These are phyloP conservation scores for Fusarium buharicum DNA, from an alignment of 2,329 filamentous ascomycete genomes.

Conservation along the genomic window DNA sequence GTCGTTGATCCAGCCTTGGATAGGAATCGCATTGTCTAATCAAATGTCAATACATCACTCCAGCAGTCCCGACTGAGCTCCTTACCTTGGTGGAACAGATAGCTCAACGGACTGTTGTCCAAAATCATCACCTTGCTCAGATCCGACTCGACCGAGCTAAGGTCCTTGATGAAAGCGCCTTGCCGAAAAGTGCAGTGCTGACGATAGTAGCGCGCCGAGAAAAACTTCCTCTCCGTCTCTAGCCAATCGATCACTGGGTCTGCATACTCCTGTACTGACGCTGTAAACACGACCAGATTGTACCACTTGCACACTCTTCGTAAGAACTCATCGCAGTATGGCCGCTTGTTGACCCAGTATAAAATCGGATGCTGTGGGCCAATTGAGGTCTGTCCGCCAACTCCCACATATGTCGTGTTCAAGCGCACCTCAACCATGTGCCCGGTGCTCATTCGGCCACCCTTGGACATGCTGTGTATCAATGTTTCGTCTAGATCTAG, in stretches of 20 bases:
- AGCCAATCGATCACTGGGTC: constrained; percentile 99
- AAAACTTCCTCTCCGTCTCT: constrained; percentile 96
- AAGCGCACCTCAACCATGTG: constrained; percentile 99
- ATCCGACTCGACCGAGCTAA: constrained; percentile 95
- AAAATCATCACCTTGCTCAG: constrained; percentile 98
- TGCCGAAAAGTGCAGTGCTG: constrained; percentile 97
- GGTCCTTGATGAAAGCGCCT: constrained; percentile 97
- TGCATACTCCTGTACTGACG: constrained; percentile 97
- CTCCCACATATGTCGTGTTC: constrained; percentile 75
- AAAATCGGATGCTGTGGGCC: constrained; percentile 90
- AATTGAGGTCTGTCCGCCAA: constrained; percentile 70
- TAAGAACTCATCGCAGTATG: constrained; percentile 95
- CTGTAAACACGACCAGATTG: constrained; percentile 95
- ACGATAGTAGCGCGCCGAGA: constrained; percentile 90
- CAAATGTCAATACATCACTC: constrained; percentile 13
- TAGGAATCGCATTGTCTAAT: constrained; percentile 96
- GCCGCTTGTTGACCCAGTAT: constrained; percentile 98
- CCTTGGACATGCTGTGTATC: constrained; percentile 98
- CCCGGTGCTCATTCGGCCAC: constrained; percentile 92
- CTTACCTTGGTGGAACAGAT: constrained; percentile 97
- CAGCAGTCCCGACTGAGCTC: constrained; percentile 35
- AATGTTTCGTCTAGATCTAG: constrained; percentile 96
- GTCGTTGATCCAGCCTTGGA: constrained; percentile 99
- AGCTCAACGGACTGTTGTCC: constrained; percentile 97
- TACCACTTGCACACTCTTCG: constrained; percentile 96